Evolutionary conservation across 352 stramenopile genomes (phyloP), one percentile per base, ranked within the genome.

Genomic region (Pythium angustatum): DNA sequence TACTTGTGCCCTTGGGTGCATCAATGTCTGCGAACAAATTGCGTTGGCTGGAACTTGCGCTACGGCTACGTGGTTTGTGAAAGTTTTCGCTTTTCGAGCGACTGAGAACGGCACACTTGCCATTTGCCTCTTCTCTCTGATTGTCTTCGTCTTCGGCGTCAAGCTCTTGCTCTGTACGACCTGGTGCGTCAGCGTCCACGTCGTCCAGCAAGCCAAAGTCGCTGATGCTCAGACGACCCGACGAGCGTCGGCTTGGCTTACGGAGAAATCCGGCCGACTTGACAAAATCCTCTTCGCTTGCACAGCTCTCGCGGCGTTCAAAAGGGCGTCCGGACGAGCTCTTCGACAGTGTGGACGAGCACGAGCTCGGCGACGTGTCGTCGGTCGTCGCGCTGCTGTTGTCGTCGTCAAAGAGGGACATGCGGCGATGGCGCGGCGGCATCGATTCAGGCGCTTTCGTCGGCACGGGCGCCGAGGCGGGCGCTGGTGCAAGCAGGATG

Each of bases 161-260:
- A 8, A 38, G n/a, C n/a, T 53, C 44, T 12, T 44, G 41, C 24
- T 66, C 52, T 22, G n/a, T n/a, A n/a, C n/a, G n/a, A n/a, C n/a
- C n/a, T n/a, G n/a, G n/a, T n/a, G n/a, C n/a, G n/a, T 54, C 43
- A 8, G 71, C 62, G 2, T 78, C 70, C 7, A 74, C 66, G 28
- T 87, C 78, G 10, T 73, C 63, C 26, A 95, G 47, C 6, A 95
- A 68, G 0, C 86, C 86, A 69, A 93, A 89, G 56, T 95, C 86
- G 44, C 73, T 90, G 19, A 93, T 83, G 41, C 78, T 93, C 7
- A 93, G 66, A 0, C 85, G 71, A 6, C 79, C 78, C 1, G 81
- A 90, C 19, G 80, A 70, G 28, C 84, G 82, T 17, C 78, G 81
- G 31, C 82, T 60, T 1, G 57, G 77, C 26, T 80, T 77, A 7